These are phyloP conservation scores for Thraustochytrium sp. DNA, from an alignment of 352 stramenopile genomes.

Conservation along the genomic window DNA sequence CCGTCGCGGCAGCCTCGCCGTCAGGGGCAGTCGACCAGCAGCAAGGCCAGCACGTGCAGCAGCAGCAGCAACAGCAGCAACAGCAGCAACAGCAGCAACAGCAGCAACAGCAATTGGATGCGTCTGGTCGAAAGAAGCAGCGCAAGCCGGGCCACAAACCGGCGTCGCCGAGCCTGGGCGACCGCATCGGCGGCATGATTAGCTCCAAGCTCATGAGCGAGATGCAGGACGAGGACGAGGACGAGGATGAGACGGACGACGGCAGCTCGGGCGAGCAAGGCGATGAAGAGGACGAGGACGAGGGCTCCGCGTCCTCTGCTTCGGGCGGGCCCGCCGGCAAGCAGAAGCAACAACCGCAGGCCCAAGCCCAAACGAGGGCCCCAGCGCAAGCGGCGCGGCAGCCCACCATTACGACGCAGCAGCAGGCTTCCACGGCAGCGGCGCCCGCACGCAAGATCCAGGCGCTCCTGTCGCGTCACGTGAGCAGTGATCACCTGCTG, in stretches of 20 bases:
- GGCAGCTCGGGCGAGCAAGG: neutral
- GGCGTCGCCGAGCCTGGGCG: neutral
- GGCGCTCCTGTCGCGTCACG: neutral
- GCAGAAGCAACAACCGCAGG: neutral
- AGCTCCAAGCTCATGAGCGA: neutral
- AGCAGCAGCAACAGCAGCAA: neutral
- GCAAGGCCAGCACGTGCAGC: neutral
- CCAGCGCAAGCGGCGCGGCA: neutral
- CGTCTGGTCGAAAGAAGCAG: neutral
- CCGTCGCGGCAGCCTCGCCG: no score
- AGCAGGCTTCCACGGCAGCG: neutral
- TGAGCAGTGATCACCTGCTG: constrained; percentile 9
- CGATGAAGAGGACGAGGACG: no score
- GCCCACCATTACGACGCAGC: neutral
- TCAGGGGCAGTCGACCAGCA: no score
- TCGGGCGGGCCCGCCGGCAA: no score
- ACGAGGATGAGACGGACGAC: neutral
- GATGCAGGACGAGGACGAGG: neutral
- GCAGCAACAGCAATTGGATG: neutral
- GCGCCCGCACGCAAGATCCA: neutral
- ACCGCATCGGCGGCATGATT: constrained; percentile 8
- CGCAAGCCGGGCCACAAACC: constrained; percentile 12
- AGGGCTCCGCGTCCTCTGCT: no score
- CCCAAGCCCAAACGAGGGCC: neutral
- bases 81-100: neutral